These are phyloP conservation scores for Komagataella ulmi DNA, from an alignment of 805 yeast species.

Conservation along the genomic window DNA sequence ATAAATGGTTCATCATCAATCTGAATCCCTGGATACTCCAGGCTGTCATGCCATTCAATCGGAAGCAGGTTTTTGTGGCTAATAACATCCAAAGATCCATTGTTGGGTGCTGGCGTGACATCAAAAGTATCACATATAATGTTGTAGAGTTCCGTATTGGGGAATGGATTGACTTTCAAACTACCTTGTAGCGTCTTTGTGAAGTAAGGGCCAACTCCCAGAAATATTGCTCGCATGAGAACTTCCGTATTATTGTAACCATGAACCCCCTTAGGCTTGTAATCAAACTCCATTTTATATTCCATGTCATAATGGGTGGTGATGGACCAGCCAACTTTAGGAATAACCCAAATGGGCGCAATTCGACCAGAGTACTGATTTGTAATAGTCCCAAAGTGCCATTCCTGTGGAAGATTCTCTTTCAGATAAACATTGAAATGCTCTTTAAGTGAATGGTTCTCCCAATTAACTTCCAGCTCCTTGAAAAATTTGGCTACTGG, in stretches of 20 bases:
- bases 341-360: conserved; percentile 81
- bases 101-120: conserved; percentile 41
- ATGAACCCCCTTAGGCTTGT: conserved; percentile 65
- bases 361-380: conserved; percentile 39
- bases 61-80: conserved; percentile 17
- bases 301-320: conserved; percentile 48
- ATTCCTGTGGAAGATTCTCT: conserved; percentile 39
- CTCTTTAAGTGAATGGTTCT: conserved; percentile 12
- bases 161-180: conserved; percentile 43
- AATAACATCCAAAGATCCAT: conserved; percentile 28
- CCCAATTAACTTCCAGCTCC: conserved; percentile 23
- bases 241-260: conserved; percentile 73
- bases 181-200: conserved; percentile 11
- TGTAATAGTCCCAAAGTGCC: conserved; percentile 37
- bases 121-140: conserved; percentile 54
- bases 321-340: conserved; percentile 68
- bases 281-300: conserved; percentile 26
- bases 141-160: conserved; percentile 62
- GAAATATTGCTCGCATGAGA: conserved; percentile 72
- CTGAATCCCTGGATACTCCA: conserved; percentile 34
- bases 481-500: conserved; percentile 30
- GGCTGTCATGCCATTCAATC: conserved; percentile 31
- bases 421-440: conserved; percentile 34
- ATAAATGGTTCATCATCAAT: conserved; percentile 30
- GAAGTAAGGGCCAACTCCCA: conserved; percentile 77